Base-by-base conservation (phyloP, 139 green algal genomes). In the Micractinium conductrix region DNA sequence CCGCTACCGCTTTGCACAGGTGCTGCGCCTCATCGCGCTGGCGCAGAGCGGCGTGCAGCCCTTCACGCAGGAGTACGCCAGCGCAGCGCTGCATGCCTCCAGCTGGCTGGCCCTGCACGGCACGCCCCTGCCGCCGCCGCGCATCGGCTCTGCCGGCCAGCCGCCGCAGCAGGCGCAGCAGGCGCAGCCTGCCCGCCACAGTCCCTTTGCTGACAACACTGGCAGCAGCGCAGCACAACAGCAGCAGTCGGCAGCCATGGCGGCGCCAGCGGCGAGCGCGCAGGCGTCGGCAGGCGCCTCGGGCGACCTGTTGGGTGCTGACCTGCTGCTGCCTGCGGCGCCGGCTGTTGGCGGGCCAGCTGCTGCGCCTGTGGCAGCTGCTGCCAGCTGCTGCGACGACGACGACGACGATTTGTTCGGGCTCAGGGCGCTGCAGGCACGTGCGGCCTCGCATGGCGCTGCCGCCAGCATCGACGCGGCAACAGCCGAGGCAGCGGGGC, bases 21-120 rank as follows among this genome's bases (percentile, higher is more conserved):
- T 87, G 33, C 81, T 93, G 45, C 85, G 89, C 28, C 78, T 93
- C 1, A 80, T 93, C 17, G 90, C 90, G 0, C 73, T 89, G 44
- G 90, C 86, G 28, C 87, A 90, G 48, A 70, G 62, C 28, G 33
- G 44, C 58, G 24, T 21, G 2, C 19, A 19, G 26, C 37, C 65
- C 16, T 79, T 90, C 37, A 88, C 76, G 28, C 28, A 53, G 7
- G 69, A 90, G 28, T 45, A 80, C 17, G 55, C 69, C 37, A 44
- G 50, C 12, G 85, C 85, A 1, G 86, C 86, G 33, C 60, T 90
- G 37, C 24, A 67, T 48, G 40, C 33, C 16, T 44, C 50, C 45
- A 84, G 50, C 21, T 90, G 87, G 87, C 8, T 79, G 44, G 62
- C 44, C 19, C 26, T 80, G 55, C 53, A 84, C 42, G 62, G 69